Base-by-base conservation (phyloP, 1,284 basidiomycete species). In the Ustilago tritici region DNA sequence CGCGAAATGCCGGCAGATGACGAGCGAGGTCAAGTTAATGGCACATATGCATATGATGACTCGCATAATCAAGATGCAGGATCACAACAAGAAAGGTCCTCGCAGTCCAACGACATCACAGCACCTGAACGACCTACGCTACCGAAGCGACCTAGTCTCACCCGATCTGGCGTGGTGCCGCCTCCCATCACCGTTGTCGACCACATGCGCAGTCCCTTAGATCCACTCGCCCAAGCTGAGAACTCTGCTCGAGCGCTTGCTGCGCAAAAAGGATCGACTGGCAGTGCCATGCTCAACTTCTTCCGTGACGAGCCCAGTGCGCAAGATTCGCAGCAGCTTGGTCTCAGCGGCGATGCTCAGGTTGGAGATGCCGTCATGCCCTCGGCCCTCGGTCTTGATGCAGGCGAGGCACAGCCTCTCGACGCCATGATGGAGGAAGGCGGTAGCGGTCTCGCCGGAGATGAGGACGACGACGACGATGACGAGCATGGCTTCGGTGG, bases 61-160 rank as follows among this genome's bases (percentile, higher is more conserved):
- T 15, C 28, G 31, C 49, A 50, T 4, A 23, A n/a, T 23, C 46
- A 38, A 8, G 31, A 34, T 11, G 50, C 15, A 5, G 47, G 46
- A 19, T 10, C 56, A 34, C 35, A 43, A 31, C 60, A 52, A 6
- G 57, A 56, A 11, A 38, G 36, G 2, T 19, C 43, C 7, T 56
- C 57, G 50, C 46, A 57, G 15, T 23, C 47, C 19, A 56, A 4
- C 28, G 35, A 31, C 11, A 32, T 14, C 11, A 35, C 34, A 36
- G 50, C 56, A 17, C 53, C 55, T 0, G 68, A 70, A 12, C 64
- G 75, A 4, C 79, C 80, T 0, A 49, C 54, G 19, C 54, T 76
- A 19, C 81, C 76, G 17, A 81, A 74, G 65, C 76, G 81, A 35
- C 82, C 82, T 5, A 79, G 79, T 55, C 70, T 83, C 23, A 81